Evolutionary conservation across 2,329 filamentous ascomycete species (phyloP).

Genomic region (Stemphylium beticola): DNA sequence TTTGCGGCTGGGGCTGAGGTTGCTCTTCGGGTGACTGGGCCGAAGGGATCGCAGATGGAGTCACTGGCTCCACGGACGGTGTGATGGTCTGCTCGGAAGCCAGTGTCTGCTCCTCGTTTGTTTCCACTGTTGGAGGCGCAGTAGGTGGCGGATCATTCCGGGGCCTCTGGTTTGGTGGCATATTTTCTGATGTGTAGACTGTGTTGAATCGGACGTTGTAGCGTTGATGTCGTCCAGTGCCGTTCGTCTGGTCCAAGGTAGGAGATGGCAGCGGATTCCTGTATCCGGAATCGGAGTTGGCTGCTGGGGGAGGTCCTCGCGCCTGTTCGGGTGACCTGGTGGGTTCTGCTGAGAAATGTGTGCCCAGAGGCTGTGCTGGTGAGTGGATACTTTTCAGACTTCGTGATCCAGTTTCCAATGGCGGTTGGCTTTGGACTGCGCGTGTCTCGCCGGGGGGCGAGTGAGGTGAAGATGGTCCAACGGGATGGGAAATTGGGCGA

Average conservation of each 20-base stretch:
- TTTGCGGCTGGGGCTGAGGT: constrained; percentile 10
- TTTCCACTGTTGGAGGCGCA: constrained; percentile 6
- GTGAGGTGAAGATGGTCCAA: constrained; percentile 13
- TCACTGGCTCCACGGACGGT: constrained; percentile 14
- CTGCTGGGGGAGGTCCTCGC: constrained; percentile 4
- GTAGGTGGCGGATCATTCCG: constrained; percentile 23
- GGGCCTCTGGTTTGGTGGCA: constrained; percentile 26
- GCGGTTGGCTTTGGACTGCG: constrained; percentile 6
- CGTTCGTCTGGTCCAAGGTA: constrained; percentile 17
- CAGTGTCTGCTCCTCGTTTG: constrained; percentile 11
- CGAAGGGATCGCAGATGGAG: not conserved
- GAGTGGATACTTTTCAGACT: constrained; percentile 10
- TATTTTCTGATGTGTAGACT: constrained; percentile 23
- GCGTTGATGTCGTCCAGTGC: constrained; percentile 25
- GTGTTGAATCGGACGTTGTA: constrained; percentile 37
- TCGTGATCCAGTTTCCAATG: constrained; percentile 6
- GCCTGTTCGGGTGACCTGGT: constrained; percentile 20
- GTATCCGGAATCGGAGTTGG: constrained; percentile 9
- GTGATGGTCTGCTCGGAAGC: constrained; percentile 10
- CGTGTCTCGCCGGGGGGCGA: constrained; percentile 9
- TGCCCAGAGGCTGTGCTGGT: constrained; percentile 6
- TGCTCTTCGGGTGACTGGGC: constrained; percentile 7
- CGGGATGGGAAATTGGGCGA: constrained; percentile 10
- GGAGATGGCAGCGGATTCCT: constrained; percentile 15
- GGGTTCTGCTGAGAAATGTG: constrained; percentile 3